Evolutionary conservation across 306 rosid species (phyloP).

Genomic region (Nissolia schottii): DNA sequence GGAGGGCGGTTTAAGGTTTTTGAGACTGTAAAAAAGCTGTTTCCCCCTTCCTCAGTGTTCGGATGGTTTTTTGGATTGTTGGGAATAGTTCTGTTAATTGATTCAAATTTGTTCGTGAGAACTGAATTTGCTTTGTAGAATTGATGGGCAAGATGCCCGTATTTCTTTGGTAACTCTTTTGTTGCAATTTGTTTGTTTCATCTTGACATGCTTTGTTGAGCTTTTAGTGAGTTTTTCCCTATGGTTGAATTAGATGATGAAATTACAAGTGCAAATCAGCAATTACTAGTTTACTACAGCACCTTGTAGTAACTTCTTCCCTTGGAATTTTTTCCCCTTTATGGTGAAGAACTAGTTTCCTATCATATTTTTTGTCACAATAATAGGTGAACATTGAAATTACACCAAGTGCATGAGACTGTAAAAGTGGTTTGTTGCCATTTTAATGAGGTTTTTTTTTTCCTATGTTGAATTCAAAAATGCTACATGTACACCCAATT

Average conservation of each 20-base stretch:
- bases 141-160: conserved; percentile 2
- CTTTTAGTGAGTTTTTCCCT: neutral
- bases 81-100: conserved; percentile 11
- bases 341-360: no score
- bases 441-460: no score
- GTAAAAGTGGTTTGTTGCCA: no score
- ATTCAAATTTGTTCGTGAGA: conserved; percentile 14
- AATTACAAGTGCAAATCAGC: neutral
- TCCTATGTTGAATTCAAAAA: no score
- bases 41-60: neutral
- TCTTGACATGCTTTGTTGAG: neutral
- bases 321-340: no score
- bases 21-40: conserved; percentile 17
- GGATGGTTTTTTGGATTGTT: conserved; percentile 9
- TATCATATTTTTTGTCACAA: no score
- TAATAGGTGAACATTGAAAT: no score
- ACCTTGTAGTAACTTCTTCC: no score
- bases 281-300: no score
- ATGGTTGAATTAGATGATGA: neutral
- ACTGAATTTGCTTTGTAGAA: conserved; percentile 14
- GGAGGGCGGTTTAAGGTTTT: conserved; percentile 15
- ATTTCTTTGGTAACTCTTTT: neutral
- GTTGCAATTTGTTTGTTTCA: neutral
- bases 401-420: no score
- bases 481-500: no score